phyloP scores from a whole-genome alignment of 2,329 filamentous ascomycete species.

The Alternaria brassicicola region DNA sequence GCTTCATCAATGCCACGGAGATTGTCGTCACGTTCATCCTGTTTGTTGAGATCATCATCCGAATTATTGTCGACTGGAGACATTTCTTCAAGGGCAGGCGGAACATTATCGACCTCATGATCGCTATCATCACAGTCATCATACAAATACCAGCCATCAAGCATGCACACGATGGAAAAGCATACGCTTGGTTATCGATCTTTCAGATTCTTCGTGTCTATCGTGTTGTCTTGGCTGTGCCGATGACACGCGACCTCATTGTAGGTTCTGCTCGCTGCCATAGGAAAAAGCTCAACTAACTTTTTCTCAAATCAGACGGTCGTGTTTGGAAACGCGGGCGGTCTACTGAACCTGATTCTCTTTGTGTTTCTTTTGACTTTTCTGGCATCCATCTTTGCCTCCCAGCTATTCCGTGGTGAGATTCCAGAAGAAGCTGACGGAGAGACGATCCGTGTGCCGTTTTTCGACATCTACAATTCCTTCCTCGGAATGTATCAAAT shows the following conservation, averaged over 20 bases:
- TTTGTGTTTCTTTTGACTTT: slow-evolving; percentile 98
- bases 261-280: slow-evolving; percentile 45
- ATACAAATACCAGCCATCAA: slow-evolving; percentile 86
- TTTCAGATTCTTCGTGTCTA: slow-evolving; percentile 95
- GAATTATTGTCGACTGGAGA: slow-evolving; percentile 80
- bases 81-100: slow-evolving; percentile 74
- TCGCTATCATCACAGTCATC: slow-evolving; percentile 81
- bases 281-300: slow-evolving; percentile 23
- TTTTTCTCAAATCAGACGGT: slow-evolving; percentile 58
- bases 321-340: slow-evolving; percentile 87
- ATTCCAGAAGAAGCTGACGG: slow-evolving; percentile 70
- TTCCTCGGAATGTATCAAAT: slow-evolving; percentile 99
- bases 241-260: slow-evolving; percentile 86
- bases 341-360: slow-evolving; percentile 91
- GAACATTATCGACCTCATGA: slow-evolving; percentile 79
- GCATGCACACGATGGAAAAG: slow-evolving; percentile 62
- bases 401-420: slow-evolving; percentile 89
- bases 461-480: slow-evolving; percentile 90
- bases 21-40: slow-evolving; percentile 77
- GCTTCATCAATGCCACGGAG: slow-evolving; percentile 75
- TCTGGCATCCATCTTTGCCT: slow-evolving; percentile 88
- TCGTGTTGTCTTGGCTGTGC: slow-evolving; percentile 85
- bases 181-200: slow-evolving; percentile 86
- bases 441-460: slow-evolving; percentile 72
- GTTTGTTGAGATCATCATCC: slow-evolving; percentile 79